These are phyloP conservation scores for Drechslerella stenobrocha DNA, from an alignment of 2,329 filamentous ascomycete species.

Conservation along the genomic window DNA sequence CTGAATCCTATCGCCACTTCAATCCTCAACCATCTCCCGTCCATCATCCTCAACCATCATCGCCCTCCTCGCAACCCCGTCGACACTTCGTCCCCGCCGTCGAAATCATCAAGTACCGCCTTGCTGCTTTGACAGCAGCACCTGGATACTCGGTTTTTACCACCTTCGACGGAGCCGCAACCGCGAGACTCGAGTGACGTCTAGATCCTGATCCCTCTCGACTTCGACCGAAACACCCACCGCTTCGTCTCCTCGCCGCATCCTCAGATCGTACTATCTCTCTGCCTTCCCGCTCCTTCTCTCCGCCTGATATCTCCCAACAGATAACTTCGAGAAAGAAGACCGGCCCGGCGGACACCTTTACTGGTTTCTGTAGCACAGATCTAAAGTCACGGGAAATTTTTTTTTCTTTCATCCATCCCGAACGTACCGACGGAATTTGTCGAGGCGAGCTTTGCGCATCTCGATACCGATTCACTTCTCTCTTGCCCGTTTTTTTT, in stretches of 20 bases:
- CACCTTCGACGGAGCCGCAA: conserved; percentile 26
- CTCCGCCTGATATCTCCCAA: conserved; percentile 20
- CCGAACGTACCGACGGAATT: background rate
- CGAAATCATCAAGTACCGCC: conserved; percentile 29
- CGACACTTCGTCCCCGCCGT: conserved; percentile 21
- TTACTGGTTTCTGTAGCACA: conserved; percentile 43
- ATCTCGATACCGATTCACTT: conserved; percentile 14
- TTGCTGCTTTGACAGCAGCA: conserved; percentile 44
- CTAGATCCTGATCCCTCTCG: conserved; percentile 24
- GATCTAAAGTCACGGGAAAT: conserved; percentile 36
- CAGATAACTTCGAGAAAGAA: conserved; percentile 35
- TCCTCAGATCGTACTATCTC: conserved; percentile 46
- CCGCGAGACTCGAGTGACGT: conserved; percentile 11
- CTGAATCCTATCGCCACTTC: conserved; percentile 22
- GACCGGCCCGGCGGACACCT: conserved; percentile 45
- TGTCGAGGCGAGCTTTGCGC: conserved; percentile 14
- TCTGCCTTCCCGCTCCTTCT: conserved; percentile 30
- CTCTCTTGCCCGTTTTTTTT: conserved; percentile 19
- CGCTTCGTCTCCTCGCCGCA: conserved; percentile 15
- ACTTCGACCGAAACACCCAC: background rate
- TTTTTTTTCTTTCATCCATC: conserved; percentile 8
- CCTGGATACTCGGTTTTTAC: conserved; percentile 26
- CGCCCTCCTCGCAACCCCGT: conserved; percentile 20
- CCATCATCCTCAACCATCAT: conserved; percentile 30
- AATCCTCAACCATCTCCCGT: conserved; percentile 14